Evolutionary conservation across 768 basidiomycete genomes (phyloP).

Genomic region (Rhodotorula babjevae): DNA sequence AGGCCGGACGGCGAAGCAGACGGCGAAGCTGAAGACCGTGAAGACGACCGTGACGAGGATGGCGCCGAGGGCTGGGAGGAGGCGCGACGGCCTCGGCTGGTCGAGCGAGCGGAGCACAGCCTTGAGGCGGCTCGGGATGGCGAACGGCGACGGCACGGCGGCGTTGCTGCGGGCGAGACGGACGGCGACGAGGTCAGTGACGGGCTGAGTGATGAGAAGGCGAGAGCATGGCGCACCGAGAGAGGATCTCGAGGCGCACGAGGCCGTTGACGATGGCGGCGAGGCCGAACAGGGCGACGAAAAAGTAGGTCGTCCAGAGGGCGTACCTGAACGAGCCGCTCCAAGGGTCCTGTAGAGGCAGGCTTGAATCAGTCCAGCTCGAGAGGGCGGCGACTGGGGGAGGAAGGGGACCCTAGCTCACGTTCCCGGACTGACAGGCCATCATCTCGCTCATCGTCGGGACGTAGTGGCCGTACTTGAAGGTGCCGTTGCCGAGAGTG

Average conservation of each 20-base stretch:
- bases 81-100: neutral
- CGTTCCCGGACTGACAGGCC: neutral
- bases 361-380: neutral
- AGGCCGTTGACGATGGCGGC: neutral
- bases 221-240: neutral
- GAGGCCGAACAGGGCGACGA: neutral
- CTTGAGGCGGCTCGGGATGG: neutral
- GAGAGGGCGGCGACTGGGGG: too few species aligned
- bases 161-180: neutral
- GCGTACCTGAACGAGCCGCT: neutral
- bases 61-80: neutral
- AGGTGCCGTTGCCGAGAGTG: neutral
- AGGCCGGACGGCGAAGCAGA: neutral
- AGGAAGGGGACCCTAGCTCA: neutral
- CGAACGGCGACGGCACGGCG: neutral
- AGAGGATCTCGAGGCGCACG: neutral
- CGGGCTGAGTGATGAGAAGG: too few species aligned
- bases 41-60: neutral
- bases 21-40: neutral
- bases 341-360: neutral
- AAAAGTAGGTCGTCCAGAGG: slow-evolving; percentile 3
- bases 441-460: neutral
- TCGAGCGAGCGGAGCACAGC: neutral
- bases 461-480: neutral
- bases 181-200: too few species aligned